Base-by-base conservation (phyloP, 306 rosid genomes). In the Aeschynomene evenia region DNA sequence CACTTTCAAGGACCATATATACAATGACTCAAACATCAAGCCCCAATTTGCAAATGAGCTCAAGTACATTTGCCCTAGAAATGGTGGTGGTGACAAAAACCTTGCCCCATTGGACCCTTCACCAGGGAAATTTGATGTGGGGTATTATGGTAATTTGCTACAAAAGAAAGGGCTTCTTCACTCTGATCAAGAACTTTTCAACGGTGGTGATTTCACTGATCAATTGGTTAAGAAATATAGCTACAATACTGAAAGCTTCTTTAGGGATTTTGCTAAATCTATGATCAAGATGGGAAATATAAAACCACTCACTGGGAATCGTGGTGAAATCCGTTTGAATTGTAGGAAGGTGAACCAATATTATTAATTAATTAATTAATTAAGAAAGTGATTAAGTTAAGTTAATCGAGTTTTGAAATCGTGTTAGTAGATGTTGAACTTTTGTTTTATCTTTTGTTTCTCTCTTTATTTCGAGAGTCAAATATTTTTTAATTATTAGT, bases 261-360 rank as follows among this genome's bases (percentile, higher is more conserved):
- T 3, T 21, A 2, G 9, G 10, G 86, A 81, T 33, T 86, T 86
- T 7, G 73, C 40, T 0, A 13, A 29, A 6, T 80, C 86, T 14
- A 78, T 86, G 70, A 45, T 86, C 59, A 86, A 81, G 77, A 80
- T 83, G 84, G 88, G 88, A 49, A 78, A 86, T 21, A 75, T 86
- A 15, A 69, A 65, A 74, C 86, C 91, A 2, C 77, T 86, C 54
- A 70, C 63, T 4, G 85, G 85, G 16, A 20, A 12, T 10, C 55
- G 49, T 39, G 84, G 91, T 34, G 72, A 83, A 66, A 39, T 86
- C 42, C 85, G 91, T 43, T 1, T 11, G 7, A 65, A 75, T 9
- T 86, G 91, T 45, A 83, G 86, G 79, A 63, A 6, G 61, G 77
- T 75, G 34, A 84, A 78, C 80, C 37, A 28, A 50, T 18, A 2